A percentile compares a stretch with the other conserved stretches of the same genome.
phyloP scores from a whole-genome alignment of 2,329 filamentous ascomycete genomes.

The Pseudocercospora cruenta region DNA sequence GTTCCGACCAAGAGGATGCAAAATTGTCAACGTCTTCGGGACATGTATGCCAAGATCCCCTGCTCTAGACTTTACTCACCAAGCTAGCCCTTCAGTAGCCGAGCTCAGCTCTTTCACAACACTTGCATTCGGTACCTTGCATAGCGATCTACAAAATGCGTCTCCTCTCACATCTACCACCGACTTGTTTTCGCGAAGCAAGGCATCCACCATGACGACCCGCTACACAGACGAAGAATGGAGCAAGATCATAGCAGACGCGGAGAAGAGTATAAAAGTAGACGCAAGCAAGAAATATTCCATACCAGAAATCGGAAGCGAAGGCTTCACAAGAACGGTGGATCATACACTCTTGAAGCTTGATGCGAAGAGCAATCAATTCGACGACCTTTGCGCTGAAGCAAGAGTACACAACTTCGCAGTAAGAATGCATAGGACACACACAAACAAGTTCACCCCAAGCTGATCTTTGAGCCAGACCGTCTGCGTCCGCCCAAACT shows the following conservation, averaged over 20 bases:
- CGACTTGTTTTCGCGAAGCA: background rate
- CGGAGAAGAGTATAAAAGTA: constrained; percentile 24
- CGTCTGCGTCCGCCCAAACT: constrained; percentile 60
- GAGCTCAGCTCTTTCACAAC: background rate
- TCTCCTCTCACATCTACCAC: background rate
- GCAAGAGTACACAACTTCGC: constrained; percentile 53
- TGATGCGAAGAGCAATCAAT: constrained; percentile 52
- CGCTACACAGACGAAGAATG: constrained; percentile 52
- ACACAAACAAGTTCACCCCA: background rate
- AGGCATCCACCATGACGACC: constrained; percentile 35
- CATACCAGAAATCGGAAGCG: constrained; percentile 12
- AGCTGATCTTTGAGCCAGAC: constrained; percentile 41
- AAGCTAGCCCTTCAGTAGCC: background rate
- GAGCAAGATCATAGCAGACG: constrained; percentile 46
- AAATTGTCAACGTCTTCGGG: background rate
- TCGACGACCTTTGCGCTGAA: constrained; percentile 60
- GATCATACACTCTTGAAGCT: constrained; percentile 57
- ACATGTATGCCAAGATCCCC: background rate
- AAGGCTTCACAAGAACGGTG: constrained; percentile 40
- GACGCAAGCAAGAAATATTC: constrained; percentile 12
- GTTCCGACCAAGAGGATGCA: no score
- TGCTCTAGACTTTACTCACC: background rate
- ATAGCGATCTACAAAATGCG: background rate
- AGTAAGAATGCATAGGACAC: constrained; percentile 34
- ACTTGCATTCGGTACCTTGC: background rate